phyloP scores from a whole-genome alignment of 768 basidiomycete species.

The Termitomyces sp. region DNA sequence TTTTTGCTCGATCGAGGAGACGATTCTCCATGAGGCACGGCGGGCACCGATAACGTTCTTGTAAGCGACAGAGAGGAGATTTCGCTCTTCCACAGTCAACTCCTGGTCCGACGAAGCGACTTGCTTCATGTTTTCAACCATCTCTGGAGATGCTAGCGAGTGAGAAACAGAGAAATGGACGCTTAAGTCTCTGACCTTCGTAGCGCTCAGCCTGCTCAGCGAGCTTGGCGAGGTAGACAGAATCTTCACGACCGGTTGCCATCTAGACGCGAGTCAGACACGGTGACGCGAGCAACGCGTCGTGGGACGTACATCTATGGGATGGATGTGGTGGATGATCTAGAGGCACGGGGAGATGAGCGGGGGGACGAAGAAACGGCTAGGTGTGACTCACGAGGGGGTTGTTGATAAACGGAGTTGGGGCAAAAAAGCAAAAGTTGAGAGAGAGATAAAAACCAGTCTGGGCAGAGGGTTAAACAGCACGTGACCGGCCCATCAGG shows the following conservation, averaged over 20 bases:
- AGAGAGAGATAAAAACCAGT: slow-evolving; percentile 59
- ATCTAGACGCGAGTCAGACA: slow-evolving; percentile 46
- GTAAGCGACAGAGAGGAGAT: slow-evolving; percentile 96
- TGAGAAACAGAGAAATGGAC: slow-evolving; percentile 9
- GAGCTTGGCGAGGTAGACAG: slow-evolving; percentile 99
- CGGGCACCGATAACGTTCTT: slow-evolving; percentile 99
- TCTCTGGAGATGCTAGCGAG: slow-evolving; percentile 49
- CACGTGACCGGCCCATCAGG: slow-evolving; percentile 37
- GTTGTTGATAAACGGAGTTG: slow-evolving; percentile 35
- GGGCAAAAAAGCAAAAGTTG: slow-evolving; percentile 40
- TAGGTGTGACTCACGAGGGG: slow-evolving; percentile 38
- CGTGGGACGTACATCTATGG: slow-evolving; percentile 39
- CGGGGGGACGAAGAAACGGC: slow-evolving; percentile 24
- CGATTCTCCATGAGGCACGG: slow-evolving; percentile 96
- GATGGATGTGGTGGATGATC: slow-evolving; percentile 16
- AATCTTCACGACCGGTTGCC: slow-evolving; percentile 89
- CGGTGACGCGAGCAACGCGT: slow-evolving; percentile 31
- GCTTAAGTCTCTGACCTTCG: slow-evolving; percentile 56
- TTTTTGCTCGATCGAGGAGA: slow-evolving; percentile 98
- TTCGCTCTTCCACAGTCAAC: slow-evolving; percentile 97
- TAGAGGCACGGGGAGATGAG: slow-evolving; percentile 7
- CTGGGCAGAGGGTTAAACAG: slow-evolving; percentile 66
- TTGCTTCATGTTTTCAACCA: slow-evolving; percentile 99
- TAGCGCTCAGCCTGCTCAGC: slow-evolving; percentile 99
- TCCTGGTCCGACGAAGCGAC: slow-evolving; percentile 98